These are phyloP conservation scores for Dillenia suffruticosa DNA, from an alignment of 164 flowering plant genomes.

Conservation along the genomic window DNA sequence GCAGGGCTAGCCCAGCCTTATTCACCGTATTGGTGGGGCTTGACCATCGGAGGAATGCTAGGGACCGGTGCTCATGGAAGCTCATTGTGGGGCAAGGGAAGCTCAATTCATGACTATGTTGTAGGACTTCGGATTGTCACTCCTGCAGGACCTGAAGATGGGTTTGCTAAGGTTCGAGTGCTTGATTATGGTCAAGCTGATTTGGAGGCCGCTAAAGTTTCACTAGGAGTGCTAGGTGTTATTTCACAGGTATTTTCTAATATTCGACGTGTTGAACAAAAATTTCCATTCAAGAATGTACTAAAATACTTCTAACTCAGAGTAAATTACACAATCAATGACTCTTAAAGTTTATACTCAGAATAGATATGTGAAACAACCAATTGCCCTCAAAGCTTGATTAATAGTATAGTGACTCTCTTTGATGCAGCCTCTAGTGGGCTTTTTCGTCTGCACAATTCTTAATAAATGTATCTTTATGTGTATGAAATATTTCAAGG, in stretches of 20 bases:
- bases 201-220: slow-evolving; percentile 50
- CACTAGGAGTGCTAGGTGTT: slow-evolving; percentile 80
- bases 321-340: too few species aligned
- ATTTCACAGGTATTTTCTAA: slow-evolving; percentile 53
- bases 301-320: too few species aligned
- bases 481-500: too few species aligned
- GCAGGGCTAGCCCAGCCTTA: slow-evolving; percentile 59
- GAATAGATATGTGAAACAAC: too few species aligned
- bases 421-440: too few species aligned
- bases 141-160: slow-evolving; percentile 42
- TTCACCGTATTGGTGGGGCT: slow-evolving; percentile 83
- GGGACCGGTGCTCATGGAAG: slow-evolving; percentile 84
- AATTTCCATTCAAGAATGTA: too few species aligned
- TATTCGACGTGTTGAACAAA: too few species aligned
- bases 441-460: too few species aligned
- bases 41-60: slow-evolving; percentile 64
- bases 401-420: too few species aligned
- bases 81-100: slow-evolving; percentile 63
- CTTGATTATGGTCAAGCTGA: slow-evolving; percentile 27
- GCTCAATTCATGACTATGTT: slow-evolving; percentile 64
- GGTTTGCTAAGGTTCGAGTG: slow-evolving; percentile 42
- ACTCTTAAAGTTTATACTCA: too few species aligned
- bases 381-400: too few species aligned
- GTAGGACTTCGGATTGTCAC: slow-evolving; percentile 42
- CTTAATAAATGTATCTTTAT: too few species aligned